These are phyloP conservation scores for Chlamydomonas asymmetrica DNA, from an alignment of 139 green algal genomes.

Conservation along the genomic window DNA sequence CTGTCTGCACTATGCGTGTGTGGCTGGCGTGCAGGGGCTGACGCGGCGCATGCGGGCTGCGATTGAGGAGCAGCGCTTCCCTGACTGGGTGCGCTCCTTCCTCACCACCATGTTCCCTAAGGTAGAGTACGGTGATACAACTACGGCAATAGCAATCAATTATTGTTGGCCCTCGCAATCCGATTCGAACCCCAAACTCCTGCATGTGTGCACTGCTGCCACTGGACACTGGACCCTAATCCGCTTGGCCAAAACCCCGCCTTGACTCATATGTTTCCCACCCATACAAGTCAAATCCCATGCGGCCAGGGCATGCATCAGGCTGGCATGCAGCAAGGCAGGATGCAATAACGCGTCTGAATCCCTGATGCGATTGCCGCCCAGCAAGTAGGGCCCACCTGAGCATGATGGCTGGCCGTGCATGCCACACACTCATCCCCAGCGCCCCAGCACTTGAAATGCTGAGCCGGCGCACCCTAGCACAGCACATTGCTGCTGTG, in stretches of 20 bases:
- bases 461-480: not conserved
- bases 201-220: not conserved
- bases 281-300: not conserved
- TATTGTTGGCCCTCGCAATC: too few relatives aligned
- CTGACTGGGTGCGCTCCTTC: constrained; percentile 72
- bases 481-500: not conserved
- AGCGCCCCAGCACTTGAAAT: not conserved
- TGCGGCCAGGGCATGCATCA: not conserved
- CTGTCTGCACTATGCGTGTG: not conserved
- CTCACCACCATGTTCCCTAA: constrained; percentile 69
- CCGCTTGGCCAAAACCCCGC: not conserved
- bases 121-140: constrained; percentile 1
- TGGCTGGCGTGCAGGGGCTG: constrained; percentile 65
- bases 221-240: not conserved
- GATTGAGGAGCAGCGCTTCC: constrained; percentile 58
- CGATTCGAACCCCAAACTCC: too few relatives aligned
- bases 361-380: too few relatives aligned
- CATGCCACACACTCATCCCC: too few relatives aligned
- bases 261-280: not conserved
- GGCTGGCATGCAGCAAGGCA: too few relatives aligned
- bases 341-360: too few relatives aligned
- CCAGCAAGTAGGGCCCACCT: too few relatives aligned
- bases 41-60: constrained; percentile 34
- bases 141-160: too few relatives aligned
- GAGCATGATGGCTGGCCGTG: not conserved